Evolutionary conservation across 306 rosid genomes (phyloP).

Genomic region (Nissolia schottii): DNA sequence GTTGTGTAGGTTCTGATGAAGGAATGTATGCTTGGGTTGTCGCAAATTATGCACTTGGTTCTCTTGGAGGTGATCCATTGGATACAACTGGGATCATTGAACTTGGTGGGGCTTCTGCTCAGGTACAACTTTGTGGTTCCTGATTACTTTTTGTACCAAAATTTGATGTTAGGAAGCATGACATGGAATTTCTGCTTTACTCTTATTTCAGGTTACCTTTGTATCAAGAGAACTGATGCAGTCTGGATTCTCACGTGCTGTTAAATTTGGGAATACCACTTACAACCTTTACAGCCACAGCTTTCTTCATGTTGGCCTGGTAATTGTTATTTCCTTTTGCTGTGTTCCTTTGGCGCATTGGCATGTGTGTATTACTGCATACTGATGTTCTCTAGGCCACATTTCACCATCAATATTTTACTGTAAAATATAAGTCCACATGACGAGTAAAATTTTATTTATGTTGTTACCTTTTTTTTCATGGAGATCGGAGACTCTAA

Average conservation of each 20-base stretch:
- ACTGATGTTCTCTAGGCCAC: neutral
- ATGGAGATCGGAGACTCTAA: neutral
- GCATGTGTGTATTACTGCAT: neutral
- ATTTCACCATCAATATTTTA: neutral
- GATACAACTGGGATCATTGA: slow-evolving; percentile 83
- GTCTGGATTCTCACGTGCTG: slow-evolving; percentile 52
- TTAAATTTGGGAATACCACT: slow-evolving; percentile 64
- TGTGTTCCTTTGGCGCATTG: neutral
- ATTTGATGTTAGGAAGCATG: slow-evolving; percentile 7
- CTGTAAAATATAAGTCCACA: neutral
- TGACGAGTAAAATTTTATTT: neutral
- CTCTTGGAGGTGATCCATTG: slow-evolving; percentile 78
- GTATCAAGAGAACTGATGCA: slow-evolving; percentile 70
- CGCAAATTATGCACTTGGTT: slow-evolving; percentile 88
- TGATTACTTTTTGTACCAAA: neutral
- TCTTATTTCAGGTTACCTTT: slow-evolving; percentile 75
- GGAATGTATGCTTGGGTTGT: slow-evolving; percentile 91
- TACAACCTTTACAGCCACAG: slow-evolving; percentile 94
- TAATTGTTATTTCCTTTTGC: slow-evolving; percentile 22
- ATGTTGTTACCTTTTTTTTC: neutral
- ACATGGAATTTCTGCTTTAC: neutral
- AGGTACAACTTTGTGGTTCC: slow-evolving; percentile 44
- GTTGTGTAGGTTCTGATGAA: slow-evolving; percentile 79
- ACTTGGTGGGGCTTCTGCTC: slow-evolving; percentile 94
- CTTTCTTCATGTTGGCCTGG: slow-evolving; percentile 97